Conservation (phyloP, 768 basidiomycete species). For the Boletus rubroflammeus region DNA sequence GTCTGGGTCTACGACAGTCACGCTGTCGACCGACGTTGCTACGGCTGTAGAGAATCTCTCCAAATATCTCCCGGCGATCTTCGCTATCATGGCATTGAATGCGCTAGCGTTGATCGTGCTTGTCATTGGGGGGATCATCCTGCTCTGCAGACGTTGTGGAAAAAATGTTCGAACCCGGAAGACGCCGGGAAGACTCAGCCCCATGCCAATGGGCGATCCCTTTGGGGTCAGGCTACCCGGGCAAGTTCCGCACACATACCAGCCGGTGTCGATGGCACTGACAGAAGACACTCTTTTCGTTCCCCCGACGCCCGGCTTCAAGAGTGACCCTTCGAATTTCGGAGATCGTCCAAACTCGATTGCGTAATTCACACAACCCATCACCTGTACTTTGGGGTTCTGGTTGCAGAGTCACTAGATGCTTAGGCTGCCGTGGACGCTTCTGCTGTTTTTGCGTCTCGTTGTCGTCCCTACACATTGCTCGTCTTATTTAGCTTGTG, state of each 20-base stretch:
- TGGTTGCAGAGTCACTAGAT: background rate
- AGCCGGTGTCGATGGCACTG: conserved; percentile 61
- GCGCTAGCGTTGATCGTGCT: conserved; percentile 63
- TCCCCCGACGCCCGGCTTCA: conserved; percentile 60
- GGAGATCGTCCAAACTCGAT: conserved; percentile 43
- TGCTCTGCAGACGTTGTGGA: conserved; percentile 49
- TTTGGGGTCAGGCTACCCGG: conserved; percentile 34
- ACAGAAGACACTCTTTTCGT: conserved; percentile 45
- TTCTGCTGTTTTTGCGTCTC: conserved; percentile 1
- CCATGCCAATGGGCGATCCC: conserved; percentile 52
- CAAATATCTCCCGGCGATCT: conserved; percentile 66
- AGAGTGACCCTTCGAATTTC: conserved; percentile 27
- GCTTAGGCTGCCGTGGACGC: conserved; percentile 1
- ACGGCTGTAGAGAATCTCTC: conserved; percentile 60
- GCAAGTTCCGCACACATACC: conserved; percentile 50
- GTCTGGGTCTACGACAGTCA: conserved; percentile 45
- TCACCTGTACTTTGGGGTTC: conserved; percentile 5
- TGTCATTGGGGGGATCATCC: conserved; percentile 48
- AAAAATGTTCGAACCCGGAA: conserved; percentile 35
- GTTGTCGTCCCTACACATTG: background rate
- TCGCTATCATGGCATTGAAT: conserved; percentile 76
- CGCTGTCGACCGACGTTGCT: conserved; percentile 56
- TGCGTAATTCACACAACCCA: conserved; percentile 28
- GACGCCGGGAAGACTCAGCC: conserved; percentile 45
- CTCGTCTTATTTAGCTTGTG: conserved; percentile 10